These are phyloP conservation scores for Arxiozyma heterogenica DNA, from an alignment of 1,139 yeast species.

Conservation along the genomic window DNA sequence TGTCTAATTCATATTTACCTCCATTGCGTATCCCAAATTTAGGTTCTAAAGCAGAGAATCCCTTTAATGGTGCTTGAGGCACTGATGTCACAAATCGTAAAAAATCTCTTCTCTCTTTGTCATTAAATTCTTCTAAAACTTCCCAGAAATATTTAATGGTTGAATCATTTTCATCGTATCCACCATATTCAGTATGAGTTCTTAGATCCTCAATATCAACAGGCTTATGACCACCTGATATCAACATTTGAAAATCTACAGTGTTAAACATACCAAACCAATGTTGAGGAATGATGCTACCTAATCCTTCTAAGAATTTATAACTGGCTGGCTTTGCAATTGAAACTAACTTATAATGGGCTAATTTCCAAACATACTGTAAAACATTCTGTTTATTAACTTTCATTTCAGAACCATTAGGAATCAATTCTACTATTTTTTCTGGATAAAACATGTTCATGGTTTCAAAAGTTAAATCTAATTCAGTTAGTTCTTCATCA, in stretches of 20 bases:
- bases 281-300: conserved; percentile 53
- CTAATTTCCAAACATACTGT: conserved; percentile 67
- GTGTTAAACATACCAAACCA: conserved; percentile 86
- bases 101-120: conserved; percentile 52
- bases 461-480: conserved; percentile 62
- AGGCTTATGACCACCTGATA: conserved; percentile 70
- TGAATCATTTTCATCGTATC: conserved; percentile 47
- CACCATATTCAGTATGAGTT: conserved; percentile 56
- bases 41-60: conserved; percentile 69
- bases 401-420: conserved; percentile 45
- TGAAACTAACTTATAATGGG: conserved; percentile 65
- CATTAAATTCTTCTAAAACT: conserved; percentile 56
- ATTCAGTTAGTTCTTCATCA: conserved; percentile 44
- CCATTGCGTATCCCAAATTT: conserved; percentile 70
- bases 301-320: conserved; percentile 59
- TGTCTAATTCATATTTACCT: conserved; percentile 39
- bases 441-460: conserved; percentile 20
- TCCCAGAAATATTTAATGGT: conserved; percentile 67
- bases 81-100: conserved; percentile 86
- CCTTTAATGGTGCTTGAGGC: conserved; percentile 82
- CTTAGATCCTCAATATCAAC: conserved; percentile 65
- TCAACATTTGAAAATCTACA: conserved; percentile 69
- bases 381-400: conserved; percentile 59
- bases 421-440: conserved; percentile 47
- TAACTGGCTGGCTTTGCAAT: conserved; percentile 3